phyloP scores from a whole-genome alignment of 495 filamentous ascomycete species.

The Penicillium pulvis region DNA sequence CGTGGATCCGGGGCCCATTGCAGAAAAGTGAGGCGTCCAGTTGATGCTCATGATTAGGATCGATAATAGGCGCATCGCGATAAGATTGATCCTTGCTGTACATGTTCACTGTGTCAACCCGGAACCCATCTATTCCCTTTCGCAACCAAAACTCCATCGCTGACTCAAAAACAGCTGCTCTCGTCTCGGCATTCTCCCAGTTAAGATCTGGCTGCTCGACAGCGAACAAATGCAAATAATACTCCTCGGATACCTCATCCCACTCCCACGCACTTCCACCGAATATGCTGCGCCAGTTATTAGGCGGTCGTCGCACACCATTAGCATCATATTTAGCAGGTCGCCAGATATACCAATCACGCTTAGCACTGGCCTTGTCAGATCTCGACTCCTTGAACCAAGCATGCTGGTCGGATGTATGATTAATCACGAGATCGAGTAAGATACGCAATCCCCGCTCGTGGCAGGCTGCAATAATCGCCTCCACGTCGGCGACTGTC shows the following conservation, averaged over 20 bases:
- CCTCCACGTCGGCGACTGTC: constrained; percentile 56
- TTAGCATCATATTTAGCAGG: constrained; percentile 46
- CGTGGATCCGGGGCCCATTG: constrained; percentile 61
- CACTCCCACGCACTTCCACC: constrained; percentile 57
- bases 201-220: constrained; percentile 58
- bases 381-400: constrained; percentile 59
- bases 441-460: constrained; percentile 54
- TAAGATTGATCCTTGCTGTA: constrained; percentile 50
- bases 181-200: constrained; percentile 53
- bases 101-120: constrained; percentile 59
- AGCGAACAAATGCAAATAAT: constrained; percentile 55
- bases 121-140: constrained; percentile 55
- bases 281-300: constrained; percentile 59
- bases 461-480: constrained; percentile 51
- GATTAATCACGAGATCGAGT: constrained; percentile 62
- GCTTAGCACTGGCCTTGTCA: constrained; percentile 49
- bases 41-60: constrained; percentile 42
- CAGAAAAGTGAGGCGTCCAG: constrained; percentile 49
- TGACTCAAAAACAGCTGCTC: constrained; percentile 49
- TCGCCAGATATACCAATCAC: constrained; percentile 65
- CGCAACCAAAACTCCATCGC: constrained; percentile 57
- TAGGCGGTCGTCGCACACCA: constrained; percentile 57
- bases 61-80: constrained; percentile 45
- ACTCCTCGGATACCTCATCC: constrained; percentile 53
- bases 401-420: constrained; percentile 58